Conservation (phyloP, 2,329 filamentous ascomycete species). For the Trichocomaceae sp. region DNA sequence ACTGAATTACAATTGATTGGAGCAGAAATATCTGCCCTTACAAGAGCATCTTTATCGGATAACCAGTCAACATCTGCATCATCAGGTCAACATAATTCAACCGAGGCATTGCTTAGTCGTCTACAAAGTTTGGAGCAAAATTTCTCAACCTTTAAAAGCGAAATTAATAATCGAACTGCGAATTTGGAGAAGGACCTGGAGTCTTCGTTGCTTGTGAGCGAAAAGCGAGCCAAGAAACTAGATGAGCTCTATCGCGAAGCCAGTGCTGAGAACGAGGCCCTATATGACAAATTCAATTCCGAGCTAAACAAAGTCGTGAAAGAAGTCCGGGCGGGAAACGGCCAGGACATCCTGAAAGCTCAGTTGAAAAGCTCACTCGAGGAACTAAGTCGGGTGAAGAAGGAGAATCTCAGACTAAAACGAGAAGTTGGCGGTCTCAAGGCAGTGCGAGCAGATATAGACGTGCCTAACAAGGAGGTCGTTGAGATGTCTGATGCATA, state of each 20-base stretch:
- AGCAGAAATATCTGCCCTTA: conserved; percentile 61
- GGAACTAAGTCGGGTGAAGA: conserved; percentile 69
- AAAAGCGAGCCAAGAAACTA: conserved; percentile 71
- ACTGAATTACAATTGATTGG: conserved; percentile 73
- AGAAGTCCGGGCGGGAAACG: conserved; percentile 67
- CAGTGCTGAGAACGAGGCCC: conserved; percentile 82
- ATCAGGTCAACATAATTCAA: conserved; percentile 22
- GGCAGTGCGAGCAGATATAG: conserved; percentile 37
- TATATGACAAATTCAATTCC: conserved; percentile 89
- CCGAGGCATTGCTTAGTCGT: conserved; percentile 38
- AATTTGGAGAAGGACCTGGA: conserved; percentile 65
- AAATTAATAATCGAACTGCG: conserved; percentile 56
- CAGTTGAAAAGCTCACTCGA: conserved; percentile 68
- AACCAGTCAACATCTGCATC: neutral
- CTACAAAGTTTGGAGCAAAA: conserved; percentile 62
- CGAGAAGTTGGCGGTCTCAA: conserved; percentile 70
- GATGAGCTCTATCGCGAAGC: conserved; percentile 85
- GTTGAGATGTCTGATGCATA: conserved; percentile 6
- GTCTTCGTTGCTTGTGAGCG: conserved; percentile 62
- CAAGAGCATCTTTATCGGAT: conserved; percentile 23
- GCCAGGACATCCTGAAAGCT: conserved; percentile 68
- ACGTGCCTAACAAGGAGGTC: conserved; percentile 21
- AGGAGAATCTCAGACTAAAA: conserved; percentile 77
- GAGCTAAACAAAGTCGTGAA: conserved; percentile 78
- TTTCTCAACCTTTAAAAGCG: conserved; percentile 54